phyloP scores from a whole-genome alignment of 192 early-diverging fungal species.

The Phlyctochytrium arcticum region DNA sequence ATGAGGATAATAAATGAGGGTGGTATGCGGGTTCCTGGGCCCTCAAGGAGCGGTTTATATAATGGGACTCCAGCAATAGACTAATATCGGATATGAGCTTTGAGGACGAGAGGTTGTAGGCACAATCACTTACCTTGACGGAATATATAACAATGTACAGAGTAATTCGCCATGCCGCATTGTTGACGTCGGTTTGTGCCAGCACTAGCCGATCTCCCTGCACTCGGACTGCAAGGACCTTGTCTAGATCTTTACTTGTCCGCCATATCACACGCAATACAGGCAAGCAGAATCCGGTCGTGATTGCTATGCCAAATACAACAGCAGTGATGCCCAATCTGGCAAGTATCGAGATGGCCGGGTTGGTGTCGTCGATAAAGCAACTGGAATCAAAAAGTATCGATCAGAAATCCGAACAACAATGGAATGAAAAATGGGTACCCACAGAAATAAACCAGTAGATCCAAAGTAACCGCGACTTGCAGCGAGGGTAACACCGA shows the following conservation, averaged over 20 bases:
- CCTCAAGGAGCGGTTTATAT: background rate
- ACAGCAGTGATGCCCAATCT: background rate
- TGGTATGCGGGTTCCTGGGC: background rate
- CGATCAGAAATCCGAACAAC: no score
- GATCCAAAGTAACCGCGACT: no score
- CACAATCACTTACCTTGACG: conserved; percentile 1
- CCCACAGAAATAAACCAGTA: no score
- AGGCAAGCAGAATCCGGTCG: background rate
- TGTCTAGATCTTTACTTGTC: background rate
- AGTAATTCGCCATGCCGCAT: background rate
- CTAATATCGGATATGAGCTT: background rate
- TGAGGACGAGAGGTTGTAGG: background rate
- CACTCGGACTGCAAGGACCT: background rate
- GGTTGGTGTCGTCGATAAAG: background rate
- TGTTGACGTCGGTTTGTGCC: conserved; percentile 1
- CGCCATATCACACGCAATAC: background rate
- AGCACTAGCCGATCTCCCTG: background rate
- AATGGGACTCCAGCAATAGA: conserved; percentile 6
- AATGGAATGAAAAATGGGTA: no score
- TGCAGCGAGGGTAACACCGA: no score
- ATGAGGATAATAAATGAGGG: background rate
- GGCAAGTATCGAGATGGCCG: background rate
- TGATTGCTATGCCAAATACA: background rate
- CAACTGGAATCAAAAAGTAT: no score
- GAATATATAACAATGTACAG: conserved; percentile 6